A percentile compares a stretch with the other conserved stretches of the same genome.
phyloP scores from a whole-genome alignment of 2,329 filamentous ascomycete species.

The Bipolaris bicolor region DNA sequence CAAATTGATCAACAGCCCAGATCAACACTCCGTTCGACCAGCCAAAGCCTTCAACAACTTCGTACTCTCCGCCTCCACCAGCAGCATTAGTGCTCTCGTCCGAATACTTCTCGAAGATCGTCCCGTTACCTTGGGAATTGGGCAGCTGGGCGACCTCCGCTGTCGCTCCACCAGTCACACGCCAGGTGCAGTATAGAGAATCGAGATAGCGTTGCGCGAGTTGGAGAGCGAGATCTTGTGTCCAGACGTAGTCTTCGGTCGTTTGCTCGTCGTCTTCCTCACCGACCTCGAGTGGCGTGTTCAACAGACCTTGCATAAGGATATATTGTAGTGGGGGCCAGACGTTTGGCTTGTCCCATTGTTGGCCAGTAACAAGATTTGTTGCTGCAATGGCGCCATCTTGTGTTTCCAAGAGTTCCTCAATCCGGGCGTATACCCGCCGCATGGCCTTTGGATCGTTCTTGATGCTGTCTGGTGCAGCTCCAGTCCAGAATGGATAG shows the following conservation, averaged over 20 bases:
- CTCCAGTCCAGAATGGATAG: slow-evolving; percentile 73
- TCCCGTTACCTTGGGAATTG: slow-evolving; percentile 59
- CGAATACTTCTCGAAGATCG: slow-evolving; percentile 74
- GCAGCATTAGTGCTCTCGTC: slow-evolving; percentile 66
- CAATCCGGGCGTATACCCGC: slow-evolving; percentile 61
- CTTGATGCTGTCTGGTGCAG: slow-evolving; percentile 63
- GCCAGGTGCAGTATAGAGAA: slow-evolving; percentile 73
- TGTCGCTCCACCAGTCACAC: slow-evolving; percentile 68
- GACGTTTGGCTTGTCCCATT: slow-evolving; percentile 74
- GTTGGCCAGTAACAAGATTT: slow-evolving; percentile 66
- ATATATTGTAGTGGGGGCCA: slow-evolving; percentile 72
- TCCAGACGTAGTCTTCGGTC: slow-evolving; percentile 55
- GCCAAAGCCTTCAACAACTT: slow-evolving; percentile 72
- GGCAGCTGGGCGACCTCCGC: slow-evolving; percentile 31
- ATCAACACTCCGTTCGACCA: slow-evolving; percentile 74
- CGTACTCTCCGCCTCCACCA: slow-evolving; percentile 71
- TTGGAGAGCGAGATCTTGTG: slow-evolving; percentile 62
- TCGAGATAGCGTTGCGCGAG: slow-evolving; percentile 71
- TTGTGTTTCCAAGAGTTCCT: slow-evolving; percentile 58
- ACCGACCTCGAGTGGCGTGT: slow-evolving; percentile 64
- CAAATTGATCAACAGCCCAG: slow-evolving; percentile 69
- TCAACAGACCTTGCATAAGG: slow-evolving; percentile 66
- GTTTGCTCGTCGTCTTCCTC: slow-evolving; percentile 54
- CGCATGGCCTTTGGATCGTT: slow-evolving; percentile 65
- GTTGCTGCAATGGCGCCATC: slow-evolving; percentile 67